Evolutionary conservation across 345 rosid species (phyloP).

Genomic region (Citrus glauca): DNA sequence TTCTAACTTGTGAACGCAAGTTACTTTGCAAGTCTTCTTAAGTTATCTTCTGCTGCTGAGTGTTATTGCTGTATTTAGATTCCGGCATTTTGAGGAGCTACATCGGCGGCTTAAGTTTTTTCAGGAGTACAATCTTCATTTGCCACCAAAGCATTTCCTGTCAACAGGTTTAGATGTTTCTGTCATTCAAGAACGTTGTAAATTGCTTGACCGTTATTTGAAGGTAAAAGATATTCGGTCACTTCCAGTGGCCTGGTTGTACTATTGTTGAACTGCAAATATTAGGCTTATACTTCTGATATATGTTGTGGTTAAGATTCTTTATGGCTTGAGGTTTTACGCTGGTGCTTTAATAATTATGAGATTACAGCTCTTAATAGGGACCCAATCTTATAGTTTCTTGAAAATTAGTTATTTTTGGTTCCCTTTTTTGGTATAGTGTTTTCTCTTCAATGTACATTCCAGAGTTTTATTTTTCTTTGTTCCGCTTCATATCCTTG

Average conservation of each 20-base stretch:
- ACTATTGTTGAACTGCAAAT: background rate
- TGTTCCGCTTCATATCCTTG: constrained; percentile 1
- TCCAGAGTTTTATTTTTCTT: background rate
- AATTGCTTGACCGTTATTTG: constrained; percentile 73
- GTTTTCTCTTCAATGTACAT: background rate
- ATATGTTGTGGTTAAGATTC: background rate
- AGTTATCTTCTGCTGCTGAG: constrained; percentile 8
- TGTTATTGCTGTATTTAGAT: constrained; percentile 38
- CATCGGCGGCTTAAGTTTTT: constrained; percentile 91
- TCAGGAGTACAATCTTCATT: constrained; percentile 83
- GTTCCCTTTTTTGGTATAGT: background rate
- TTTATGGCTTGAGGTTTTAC: background rate
- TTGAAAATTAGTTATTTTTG: background rate
- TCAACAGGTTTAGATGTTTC: constrained; percentile 81
- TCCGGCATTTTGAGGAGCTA: constrained; percentile 99
- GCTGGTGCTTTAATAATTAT: background rate
- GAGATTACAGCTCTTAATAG: background rate
- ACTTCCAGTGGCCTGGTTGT: constrained; percentile 9
- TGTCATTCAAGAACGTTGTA: constrained; percentile 89
- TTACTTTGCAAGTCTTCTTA: background rate
- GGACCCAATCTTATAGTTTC: background rate
- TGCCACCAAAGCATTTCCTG: constrained; percentile 97
- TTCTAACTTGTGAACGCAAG: constrained; percentile 2
- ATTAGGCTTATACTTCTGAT: background rate
- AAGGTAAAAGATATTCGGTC: constrained; percentile 55